phyloP scores from a whole-genome alignment of 805 yeast genomes.

The Lachancea mirantina region DNA sequence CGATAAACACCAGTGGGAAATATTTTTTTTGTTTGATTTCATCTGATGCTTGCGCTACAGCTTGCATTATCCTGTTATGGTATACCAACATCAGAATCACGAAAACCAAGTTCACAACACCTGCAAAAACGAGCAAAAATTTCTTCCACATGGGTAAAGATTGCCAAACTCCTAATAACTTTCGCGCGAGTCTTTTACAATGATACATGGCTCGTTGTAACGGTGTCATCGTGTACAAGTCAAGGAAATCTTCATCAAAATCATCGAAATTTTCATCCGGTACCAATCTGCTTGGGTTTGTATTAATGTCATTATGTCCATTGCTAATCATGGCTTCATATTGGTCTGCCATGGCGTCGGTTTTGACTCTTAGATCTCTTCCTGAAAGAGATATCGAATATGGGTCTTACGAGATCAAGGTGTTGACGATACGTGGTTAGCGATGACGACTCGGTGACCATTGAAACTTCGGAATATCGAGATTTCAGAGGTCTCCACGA shows the following conservation, averaged over 20 bases:
- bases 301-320: no score
- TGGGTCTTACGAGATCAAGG: no score
- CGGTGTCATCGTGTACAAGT: conserved; percentile 28
- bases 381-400: no score
- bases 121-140: conserved; percentile 11
- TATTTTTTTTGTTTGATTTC: conserved; percentile 35
- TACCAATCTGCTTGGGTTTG: no score
- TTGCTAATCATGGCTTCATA: no score
- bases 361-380: no score
- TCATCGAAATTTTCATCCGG: conserved; percentile 17
- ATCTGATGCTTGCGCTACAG: conserved; percentile 39
- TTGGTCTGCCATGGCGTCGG: no score
- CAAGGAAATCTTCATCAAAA: conserved; percentile 28
- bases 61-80: conserved; percentile 23
- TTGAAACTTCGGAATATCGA: no score
- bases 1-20: conserved; percentile 43
- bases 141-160: conserved; percentile 22
- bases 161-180: conserved; percentile 13
- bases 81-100: conserved; percentile 20
- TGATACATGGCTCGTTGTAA: conserved; percentile 27
- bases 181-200: conserved; percentile 11
- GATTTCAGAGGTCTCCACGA: no score
- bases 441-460: no score
- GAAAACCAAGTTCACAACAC: conserved; percentile 11
- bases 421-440: no score